Base-by-base conservation (phyloP, 2,329 filamentous ascomycete genomes). In the Diaporthe vexans region DNA sequence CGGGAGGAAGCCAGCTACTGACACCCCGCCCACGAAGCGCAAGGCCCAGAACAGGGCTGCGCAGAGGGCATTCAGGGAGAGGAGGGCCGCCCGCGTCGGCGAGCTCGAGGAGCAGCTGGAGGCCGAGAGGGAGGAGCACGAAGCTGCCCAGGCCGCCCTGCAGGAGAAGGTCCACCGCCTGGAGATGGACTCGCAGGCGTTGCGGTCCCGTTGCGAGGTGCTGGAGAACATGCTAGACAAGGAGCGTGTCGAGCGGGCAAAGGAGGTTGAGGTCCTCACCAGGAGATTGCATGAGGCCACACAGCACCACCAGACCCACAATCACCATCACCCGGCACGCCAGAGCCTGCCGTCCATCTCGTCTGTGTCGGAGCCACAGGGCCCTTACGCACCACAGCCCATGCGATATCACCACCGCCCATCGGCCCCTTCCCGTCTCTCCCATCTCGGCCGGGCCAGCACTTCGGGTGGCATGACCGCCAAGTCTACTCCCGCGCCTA, bases 21-120 rank as follows among this genome's bases (percentile, higher is more conserved):
- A 98, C 81, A 97, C 95, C 70, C 95, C 95, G 19, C 94, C 94
- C 1, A 97, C 95, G 57, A 97, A 97, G 86, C 91, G 97, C 77
- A 97, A 98, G 86, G 94, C 94, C 1, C 97, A 98, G 85, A 98
- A 98, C 83, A 91, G 97, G 75, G 94, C 94, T 61, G 96, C 96
- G 4, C 96, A 98, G 85, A 89, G 96, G 74, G 94, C 94, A 1
- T 98, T 98, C 83, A 90, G 96, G 46, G 95, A 98, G 84, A 89
- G 96, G 74, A 91, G 96, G 76, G 94, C 94, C 2, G 94, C 94
- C 33, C 93, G 94, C 52, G 94, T 98, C 9, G 92, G 93, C 52
- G 95, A 93, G 81, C 84, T 94, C 43, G 91, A 94, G 81, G 90
- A 92, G 78, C 89, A 92, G 79, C 84, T 94, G 9, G 90, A 92